These are phyloP conservation scores for Dioscorea alata DNA, from an alignment of 106 monocot genomes.

Conservation along the genomic window DNA sequence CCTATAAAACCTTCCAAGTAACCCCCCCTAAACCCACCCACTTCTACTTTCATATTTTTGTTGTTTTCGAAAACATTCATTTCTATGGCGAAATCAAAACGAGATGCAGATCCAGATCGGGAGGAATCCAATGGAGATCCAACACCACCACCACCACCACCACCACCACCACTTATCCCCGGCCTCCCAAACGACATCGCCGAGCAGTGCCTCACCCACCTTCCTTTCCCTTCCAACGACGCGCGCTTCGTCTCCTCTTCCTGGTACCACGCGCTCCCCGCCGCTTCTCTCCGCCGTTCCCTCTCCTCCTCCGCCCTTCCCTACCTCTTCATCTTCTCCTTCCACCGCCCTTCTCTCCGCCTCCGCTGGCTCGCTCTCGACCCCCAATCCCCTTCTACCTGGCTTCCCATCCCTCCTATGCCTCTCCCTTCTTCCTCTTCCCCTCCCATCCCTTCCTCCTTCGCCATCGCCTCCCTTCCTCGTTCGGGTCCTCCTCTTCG, in stretches of 20 bases:
- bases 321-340: conserved; percentile 49
- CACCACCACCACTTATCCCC: conserved; percentile 35
- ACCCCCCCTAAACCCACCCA: too few species aligned
- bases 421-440: conserved; percentile 6
- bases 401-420: conserved; percentile 45
- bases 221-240: conserved; percentile 59
- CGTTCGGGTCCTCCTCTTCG: conserved; percentile 32
- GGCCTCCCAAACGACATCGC: conserved; percentile 69
- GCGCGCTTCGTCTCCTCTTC: conserved; percentile 49
- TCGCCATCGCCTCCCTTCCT: conserved; percentile 30
- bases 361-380: conserved; percentile 60
- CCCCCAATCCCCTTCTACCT: conserved; percentile 20
- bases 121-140: too few species aligned
- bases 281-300: conserved; percentile 14
- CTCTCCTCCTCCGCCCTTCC: conserved; percentile 20
- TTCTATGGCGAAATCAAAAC: too few species aligned
- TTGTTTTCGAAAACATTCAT: too few species aligned
- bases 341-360: conserved; percentile 32
- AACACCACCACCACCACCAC: conserved; percentile 3
- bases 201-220: conserved; percentile 62
- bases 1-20: too few species aligned
- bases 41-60: too few species aligned
- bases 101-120: too few species aligned
- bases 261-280: conserved; percentile 52
- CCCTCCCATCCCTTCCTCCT: conserved; percentile 21